Evolutionary conservation across 2,329 filamentous ascomycete species (phyloP), one percentile per base, ranked within the genome.

Genomic region (Chrysoporthe austroafricana): DNA sequence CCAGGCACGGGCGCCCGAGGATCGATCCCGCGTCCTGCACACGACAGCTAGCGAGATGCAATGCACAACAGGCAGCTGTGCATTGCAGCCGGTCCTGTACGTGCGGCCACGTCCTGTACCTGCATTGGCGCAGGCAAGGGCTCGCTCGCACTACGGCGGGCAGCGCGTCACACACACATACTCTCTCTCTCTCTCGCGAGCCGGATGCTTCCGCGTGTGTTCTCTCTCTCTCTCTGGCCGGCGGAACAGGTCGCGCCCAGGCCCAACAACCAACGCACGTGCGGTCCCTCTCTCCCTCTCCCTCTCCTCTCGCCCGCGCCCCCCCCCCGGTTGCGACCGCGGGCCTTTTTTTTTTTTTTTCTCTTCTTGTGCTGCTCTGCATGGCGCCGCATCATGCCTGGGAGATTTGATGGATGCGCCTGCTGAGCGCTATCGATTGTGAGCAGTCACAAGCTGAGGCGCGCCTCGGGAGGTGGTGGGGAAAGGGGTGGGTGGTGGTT

Each of bases 101-200:
- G 18, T 18, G 1, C 6, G 21, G 21, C 9, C 48, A 11, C 48
- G 4, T 18, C 34, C 14, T 48, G 57, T 42, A 60, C 57, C 39
- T 60, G 36, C 57, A 44, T 60, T 60, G 57, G 39, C 57, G 36
- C 26, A 60, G 57, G 57, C 21, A 58, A 16, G 56, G 32, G 26
- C 26, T 26, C 26, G 26, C 39, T 60, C 26, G 56, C 32, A 36
- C 16, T 9, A 58, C 34, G 34, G 9, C 6, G 36, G 36, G 9
- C 36, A 9, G 5, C 26, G 26, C 26, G 26, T 26, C 26, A 26
- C 26, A 26, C 26, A 26, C 26, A 26, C 26, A 26, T 26, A 26
- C 26, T 26, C 26, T 26, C 26, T 26, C 26, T 26, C 26, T 26
- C 26, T 26, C 26, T 26, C 26, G 26, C 26, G 11, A 5, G 56